A percentile compares a stretch with the other conserved stretches of the same genome.
Evolutionary conservation across 1,284 basidiomycete species (phyloP).

Genomic region (Termitomyces sp.): DNA sequence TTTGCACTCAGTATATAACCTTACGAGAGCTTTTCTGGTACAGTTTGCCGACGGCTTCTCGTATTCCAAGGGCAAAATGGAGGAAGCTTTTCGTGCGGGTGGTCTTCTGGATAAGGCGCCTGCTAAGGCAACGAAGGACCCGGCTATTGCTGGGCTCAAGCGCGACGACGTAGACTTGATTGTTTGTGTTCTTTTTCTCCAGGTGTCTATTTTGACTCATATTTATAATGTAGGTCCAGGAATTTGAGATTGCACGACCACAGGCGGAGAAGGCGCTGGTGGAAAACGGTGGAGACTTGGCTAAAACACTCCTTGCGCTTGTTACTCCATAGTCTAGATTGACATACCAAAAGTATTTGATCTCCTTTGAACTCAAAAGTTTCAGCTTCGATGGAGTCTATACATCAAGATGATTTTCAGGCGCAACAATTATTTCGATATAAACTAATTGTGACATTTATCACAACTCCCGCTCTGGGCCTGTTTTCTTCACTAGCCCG

Average conservation of each 20-base stretch:
- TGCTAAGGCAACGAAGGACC: slow-evolving; percentile 36
- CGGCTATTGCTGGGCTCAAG: slow-evolving; percentile 37
- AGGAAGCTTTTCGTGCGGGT: slow-evolving; percentile 53
- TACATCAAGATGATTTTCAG: not conserved
- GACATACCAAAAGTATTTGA: not conserved
- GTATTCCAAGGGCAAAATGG: slow-evolving; percentile 62
- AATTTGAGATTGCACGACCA: slow-evolving; percentile 56
- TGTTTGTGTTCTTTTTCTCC: slow-evolving; percentile 32
- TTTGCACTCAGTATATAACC: not conserved
- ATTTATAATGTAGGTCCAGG: slow-evolving; percentile 42
- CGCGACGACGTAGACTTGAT: slow-evolving; percentile 63
- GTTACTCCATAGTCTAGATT: slow-evolving; percentile 18
- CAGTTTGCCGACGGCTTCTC: slow-evolving; percentile 63
- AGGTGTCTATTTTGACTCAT: not conserved
- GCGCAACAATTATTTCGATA: too few relatives aligned
- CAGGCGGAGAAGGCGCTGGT: slow-evolving; percentile 55
- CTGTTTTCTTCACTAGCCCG: not conserved
- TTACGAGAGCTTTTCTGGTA: not conserved
- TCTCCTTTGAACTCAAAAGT: not conserved
- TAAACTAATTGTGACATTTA: not conserved
- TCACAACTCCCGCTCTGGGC: not conserved
- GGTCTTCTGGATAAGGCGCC: slow-evolving; percentile 53
- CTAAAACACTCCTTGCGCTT: slow-evolving; percentile 39
- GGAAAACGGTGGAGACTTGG: slow-evolving; percentile 44
- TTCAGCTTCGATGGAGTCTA: not conserved